Conservation (phyloP, 176 grass and related monocot genomes). For the Triticum dicoccoides region DNA sequence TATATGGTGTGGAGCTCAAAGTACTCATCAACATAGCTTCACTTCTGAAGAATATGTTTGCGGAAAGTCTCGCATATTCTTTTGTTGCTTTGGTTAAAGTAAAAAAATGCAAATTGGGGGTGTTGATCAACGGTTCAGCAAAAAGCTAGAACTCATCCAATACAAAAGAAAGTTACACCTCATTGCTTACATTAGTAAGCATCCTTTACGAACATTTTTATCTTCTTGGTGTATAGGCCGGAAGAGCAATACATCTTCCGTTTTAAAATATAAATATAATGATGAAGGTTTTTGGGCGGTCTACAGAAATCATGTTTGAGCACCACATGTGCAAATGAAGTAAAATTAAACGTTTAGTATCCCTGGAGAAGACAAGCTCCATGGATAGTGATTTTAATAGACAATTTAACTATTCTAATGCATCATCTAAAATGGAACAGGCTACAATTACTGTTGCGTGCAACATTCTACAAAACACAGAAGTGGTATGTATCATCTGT, state of each 20-base stretch:
- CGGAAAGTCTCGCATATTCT: conserved; percentile 31
- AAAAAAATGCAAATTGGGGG: neutral
- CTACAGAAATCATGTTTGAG: neutral
- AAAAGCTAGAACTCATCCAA: neutral
- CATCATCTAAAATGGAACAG: conserved; percentile 32
- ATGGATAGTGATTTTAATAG: neutral
- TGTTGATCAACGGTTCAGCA: neutral
- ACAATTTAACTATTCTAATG: neutral
- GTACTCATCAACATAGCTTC: conserved; percentile 55
- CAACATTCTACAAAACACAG: conserved; percentile 62
- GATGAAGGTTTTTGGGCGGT: neutral
- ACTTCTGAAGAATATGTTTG: conserved; percentile 51
- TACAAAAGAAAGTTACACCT: neutral
- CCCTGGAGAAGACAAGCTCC: neutral
- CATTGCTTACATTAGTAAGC: neutral
- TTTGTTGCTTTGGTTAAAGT: neutral
- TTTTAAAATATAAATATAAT: neutral
- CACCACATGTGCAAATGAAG: neutral
- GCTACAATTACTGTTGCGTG: conserved; percentile 54
- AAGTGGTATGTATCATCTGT: conserved; percentile 36
- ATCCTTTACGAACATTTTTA: neutral
- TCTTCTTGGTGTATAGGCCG: neutral
- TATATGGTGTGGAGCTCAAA: conserved; percentile 48
- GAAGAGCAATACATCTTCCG: neutral
- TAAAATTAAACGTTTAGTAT: neutral